Conservation (phyloP, 2,329 filamentous ascomycete species). For the Aspergillus piperis region DNA sequence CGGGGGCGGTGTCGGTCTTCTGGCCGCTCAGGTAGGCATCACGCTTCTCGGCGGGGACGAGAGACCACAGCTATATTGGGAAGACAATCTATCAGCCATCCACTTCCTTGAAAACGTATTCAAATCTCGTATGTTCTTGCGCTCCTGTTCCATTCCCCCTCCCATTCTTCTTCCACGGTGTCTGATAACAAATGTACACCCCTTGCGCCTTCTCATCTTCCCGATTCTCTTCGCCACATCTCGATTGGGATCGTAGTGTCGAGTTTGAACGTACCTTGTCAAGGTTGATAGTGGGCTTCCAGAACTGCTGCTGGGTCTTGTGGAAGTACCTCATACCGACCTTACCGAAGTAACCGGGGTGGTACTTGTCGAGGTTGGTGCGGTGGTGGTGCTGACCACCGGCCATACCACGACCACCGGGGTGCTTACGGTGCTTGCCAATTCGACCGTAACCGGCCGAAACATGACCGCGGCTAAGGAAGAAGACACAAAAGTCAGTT, state of each 20-base stretch:
- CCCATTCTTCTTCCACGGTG: too few relatives aligned
- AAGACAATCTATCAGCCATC: constrained; percentile 22
- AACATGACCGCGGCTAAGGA: constrained; percentile 85
- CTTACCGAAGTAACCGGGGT: constrained; percentile 99
- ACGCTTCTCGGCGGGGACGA: constrained; percentile 89
- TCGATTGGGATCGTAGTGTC: constrained; percentile 8
- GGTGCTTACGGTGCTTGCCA: constrained; percentile 96
- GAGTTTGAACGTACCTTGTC: constrained; percentile 74
- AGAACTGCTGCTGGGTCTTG: constrained; percentile 92
- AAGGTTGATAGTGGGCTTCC: constrained; percentile 98
- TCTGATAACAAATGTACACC: neutral
- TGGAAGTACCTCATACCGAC: constrained; percentile 96
- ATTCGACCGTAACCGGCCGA: constrained; percentile 97
- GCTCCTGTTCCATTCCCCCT: neutral
- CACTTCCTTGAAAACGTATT: neutral
- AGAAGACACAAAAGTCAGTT: constrained; percentile 21
- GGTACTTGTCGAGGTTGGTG: constrained; percentile 91
- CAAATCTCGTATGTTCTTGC: constrained; percentile 1
- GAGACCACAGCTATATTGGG: constrained; percentile 77
- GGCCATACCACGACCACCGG: constrained; percentile 79
- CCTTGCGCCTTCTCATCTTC: neutral
- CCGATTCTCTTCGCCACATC: constrained; percentile 4
- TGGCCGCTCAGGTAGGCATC: constrained; percentile 81
- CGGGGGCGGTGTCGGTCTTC: constrained; percentile 90
- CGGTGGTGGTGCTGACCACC: constrained; percentile 99